Conservation (phyloP, 805 yeast genomes). For the Wickerhamomyces ciferrii region DNA sequence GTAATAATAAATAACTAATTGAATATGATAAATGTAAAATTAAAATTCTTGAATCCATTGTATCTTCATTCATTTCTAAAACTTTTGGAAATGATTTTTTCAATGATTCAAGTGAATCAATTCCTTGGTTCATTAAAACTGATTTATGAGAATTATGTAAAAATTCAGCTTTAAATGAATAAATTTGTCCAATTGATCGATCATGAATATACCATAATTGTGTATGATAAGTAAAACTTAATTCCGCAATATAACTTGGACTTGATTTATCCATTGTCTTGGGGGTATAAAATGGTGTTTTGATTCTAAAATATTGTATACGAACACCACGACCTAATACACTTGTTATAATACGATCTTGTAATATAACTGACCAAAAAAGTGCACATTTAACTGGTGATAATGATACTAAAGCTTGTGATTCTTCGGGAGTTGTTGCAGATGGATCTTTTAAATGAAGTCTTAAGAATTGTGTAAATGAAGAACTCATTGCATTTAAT, state of each 20-base stretch:
- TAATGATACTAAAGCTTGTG: slow-evolving; percentile 1
- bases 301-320: slow-evolving; percentile 27
- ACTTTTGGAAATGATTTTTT: slow-evolving; percentile 19
- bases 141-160: slow-evolving; percentile 27
- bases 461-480: slow-evolving; percentile 24
- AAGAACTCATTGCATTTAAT: slow-evolving; percentile 25
- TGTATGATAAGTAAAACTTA: slow-evolving; percentile 24
- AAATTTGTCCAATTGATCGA: slow-evolving; percentile 25
- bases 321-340: slow-evolving; percentile 29
- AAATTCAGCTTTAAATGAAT: slow-evolving; percentile 27
- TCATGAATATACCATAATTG: slow-evolving; percentile 28
- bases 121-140: slow-evolving; percentile 24
- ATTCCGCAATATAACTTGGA: slow-evolving; percentile 14
- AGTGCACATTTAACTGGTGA: slow-evolving; percentile 15
- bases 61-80: slow-evolving; percentile 6
- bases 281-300: slow-evolving; percentile 23
- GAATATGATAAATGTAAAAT: slow-evolving; percentile 25
- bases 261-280: background rate
- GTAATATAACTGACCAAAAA: slow-evolving; percentile 28
- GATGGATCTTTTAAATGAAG: slow-evolving; percentile 13
- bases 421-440: background rate
- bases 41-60: slow-evolving; percentile 18
- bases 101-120: slow-evolving; percentile 16
- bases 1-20: slow-evolving; percentile 21
- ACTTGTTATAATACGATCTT: slow-evolving; percentile 27